Evolutionary conservation across 1,284 basidiomycete species (phyloP).

Genomic region (Ganoderma leucocontextum): DNA sequence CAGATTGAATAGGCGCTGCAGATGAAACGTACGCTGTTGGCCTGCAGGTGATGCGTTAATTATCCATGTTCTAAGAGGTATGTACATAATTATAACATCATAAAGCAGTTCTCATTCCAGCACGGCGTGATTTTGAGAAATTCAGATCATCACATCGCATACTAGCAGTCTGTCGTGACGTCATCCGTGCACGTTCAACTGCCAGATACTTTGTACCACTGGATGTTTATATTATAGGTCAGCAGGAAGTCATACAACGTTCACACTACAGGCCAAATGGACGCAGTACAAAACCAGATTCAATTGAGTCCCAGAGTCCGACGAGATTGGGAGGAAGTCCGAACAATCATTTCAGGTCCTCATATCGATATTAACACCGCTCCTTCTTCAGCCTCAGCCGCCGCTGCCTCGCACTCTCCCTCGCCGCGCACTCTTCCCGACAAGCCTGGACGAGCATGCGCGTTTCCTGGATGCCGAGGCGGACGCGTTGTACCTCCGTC

Average conservation of each 20-base stretch:
- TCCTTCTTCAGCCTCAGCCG: slow-evolving; percentile 37
- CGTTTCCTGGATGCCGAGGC: slow-evolving; percentile 48
- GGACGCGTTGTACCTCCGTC: slow-evolving; percentile 48
- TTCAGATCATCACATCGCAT: too few relatives aligned
- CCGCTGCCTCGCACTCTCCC: slow-evolving; percentile 29
- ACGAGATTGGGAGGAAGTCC: not conserved
- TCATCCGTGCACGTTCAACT: too few relatives aligned
- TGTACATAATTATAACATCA: too few relatives aligned
- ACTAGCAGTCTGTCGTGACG: too few relatives aligned
- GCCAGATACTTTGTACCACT: too few relatives aligned
- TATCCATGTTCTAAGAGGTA: too few relatives aligned
- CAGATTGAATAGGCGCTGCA: too few relatives aligned
- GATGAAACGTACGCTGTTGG: too few relatives aligned
- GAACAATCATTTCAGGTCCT: not conserved
- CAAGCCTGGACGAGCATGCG: slow-evolving; percentile 42
- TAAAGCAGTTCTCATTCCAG: too few relatives aligned
- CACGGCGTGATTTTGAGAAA: too few relatives aligned
- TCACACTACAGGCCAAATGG: slow-evolving; percentile 4
- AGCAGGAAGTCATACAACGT: slow-evolving; percentile 3
- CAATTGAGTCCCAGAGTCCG: not conserved
- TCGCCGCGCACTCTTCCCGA: slow-evolving; percentile 39
- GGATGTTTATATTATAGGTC: not conserved
- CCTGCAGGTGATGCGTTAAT: too few relatives aligned
- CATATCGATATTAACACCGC: slow-evolving; percentile 28
- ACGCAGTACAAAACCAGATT: not conserved